Conservation (phyloP, 305 asterid species). For the Salvia sclarea region DNA sequence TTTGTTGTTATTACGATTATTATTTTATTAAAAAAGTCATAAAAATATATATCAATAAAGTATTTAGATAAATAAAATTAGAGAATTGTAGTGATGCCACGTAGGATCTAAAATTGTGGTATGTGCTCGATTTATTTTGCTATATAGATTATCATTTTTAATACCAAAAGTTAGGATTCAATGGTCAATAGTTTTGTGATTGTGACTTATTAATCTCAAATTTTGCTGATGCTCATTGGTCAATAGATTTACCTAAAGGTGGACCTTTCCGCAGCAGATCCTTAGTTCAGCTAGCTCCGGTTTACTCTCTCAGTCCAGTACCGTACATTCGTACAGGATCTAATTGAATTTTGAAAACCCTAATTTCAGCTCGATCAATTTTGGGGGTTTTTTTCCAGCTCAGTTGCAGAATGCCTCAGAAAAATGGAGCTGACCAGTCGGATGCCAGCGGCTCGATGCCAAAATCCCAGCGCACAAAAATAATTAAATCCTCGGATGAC, state of each 20-base stretch:
- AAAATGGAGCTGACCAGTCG: conserved; percentile 57
- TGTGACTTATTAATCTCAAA: too few species aligned
- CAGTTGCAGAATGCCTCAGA: conserved; percentile 56
- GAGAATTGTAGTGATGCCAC: too few species aligned
- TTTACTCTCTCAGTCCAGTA: conserved; percentile 19
- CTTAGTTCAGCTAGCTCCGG: not conserved
- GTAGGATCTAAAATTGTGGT: too few species aligned
- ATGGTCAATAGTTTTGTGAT: too few species aligned
- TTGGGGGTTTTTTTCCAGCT: conserved; percentile 4
- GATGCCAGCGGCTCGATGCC: conserved; percentile 45
- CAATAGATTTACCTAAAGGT: not conserved
- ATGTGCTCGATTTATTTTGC: too few species aligned
- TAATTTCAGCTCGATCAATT: conserved; percentile 44
- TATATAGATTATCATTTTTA: too few species aligned
- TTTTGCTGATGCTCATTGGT: not conserved
- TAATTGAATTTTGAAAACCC: conserved; percentile 47
- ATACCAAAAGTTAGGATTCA: too few species aligned
- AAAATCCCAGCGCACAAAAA: conserved; percentile 57
- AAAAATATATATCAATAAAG: too few species aligned
- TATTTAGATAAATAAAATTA: too few species aligned
- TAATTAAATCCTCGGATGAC: conserved; percentile 70
- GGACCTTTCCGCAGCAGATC: conserved; percentile 30
- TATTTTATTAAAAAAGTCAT: too few species aligned
- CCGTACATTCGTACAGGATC: conserved; percentile 32
- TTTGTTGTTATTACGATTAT: too few species aligned